Evolutionary conservation across 257 asterid genomes (phyloP).

Genomic region (Capsicum pubescens): DNA sequence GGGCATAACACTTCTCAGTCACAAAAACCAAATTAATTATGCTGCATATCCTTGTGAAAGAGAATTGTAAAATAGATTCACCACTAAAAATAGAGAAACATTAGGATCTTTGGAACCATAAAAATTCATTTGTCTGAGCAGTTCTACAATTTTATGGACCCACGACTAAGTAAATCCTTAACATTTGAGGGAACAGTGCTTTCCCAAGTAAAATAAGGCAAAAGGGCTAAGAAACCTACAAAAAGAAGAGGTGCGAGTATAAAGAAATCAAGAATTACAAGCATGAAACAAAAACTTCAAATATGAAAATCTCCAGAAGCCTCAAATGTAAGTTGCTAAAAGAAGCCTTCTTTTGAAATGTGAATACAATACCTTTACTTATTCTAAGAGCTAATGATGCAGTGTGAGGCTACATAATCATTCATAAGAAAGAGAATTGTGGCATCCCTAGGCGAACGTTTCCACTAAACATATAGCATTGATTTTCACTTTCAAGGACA

Average conservation of each 20-base stretch:
- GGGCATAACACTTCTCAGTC: too few relatives aligned
- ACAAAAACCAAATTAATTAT: not conserved
- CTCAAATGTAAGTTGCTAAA: not conserved
- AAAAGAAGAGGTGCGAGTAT: not conserved
- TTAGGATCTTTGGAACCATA: conserved; percentile 2
- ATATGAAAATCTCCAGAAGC: conserved; percentile 1
- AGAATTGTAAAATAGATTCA: conserved; percentile 10
- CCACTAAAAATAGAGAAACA: not conserved
- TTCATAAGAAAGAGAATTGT: not conserved
- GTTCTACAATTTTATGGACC: not conserved
- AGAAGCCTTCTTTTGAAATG: not conserved
- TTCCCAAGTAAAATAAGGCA: not conserved
- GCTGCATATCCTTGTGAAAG: not conserved
- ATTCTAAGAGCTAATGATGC: not conserved
- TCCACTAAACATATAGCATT: not conserved
- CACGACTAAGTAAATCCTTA: not conserved
- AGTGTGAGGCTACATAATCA: not conserved
- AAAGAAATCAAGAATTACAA: not conserved
- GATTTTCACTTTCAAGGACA: not conserved
- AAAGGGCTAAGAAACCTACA: not conserved
- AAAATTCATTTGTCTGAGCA: not conserved
- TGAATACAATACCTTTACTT: not conserved
- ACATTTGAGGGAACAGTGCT: not conserved
- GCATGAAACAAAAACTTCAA: not conserved
- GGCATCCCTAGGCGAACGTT: too few relatives aligned